Percentiles rank a stretch among this genome's conserved stretches.
Conservation (phyloP, 1,284 basidiomycete genomes). For the Earliella scabrosa region DNA sequence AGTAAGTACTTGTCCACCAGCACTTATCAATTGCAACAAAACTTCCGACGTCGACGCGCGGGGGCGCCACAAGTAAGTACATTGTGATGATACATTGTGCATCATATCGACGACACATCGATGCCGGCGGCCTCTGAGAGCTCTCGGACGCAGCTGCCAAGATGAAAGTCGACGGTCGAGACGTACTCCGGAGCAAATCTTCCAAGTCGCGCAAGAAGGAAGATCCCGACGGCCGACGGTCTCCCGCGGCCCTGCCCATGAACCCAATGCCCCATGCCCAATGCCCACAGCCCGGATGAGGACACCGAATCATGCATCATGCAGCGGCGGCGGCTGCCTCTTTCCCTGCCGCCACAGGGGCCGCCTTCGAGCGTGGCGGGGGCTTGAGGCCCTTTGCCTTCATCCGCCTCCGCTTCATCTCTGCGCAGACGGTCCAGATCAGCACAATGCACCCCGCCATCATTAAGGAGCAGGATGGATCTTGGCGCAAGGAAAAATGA, state of each 20-base stretch:
- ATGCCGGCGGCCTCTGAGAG: no score
- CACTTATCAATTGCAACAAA: no score
- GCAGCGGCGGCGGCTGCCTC: slow-evolving; percentile 23
- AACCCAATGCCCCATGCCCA: no score
- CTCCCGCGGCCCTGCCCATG: neutral
- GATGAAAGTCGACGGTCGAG: no score
- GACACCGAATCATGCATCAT: slow-evolving; percentile 2
- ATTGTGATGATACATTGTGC: no score
- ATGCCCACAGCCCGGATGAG: neutral
- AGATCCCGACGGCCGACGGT: neutral
- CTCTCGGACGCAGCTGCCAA: no score
- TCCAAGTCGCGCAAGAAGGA: no score
- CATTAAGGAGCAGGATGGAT: neutral
- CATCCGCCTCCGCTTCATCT: slow-evolving; percentile 71
- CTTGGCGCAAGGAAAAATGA: neutral
- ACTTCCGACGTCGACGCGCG: no score
- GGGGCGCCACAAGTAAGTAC: no score
- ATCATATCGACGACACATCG: no score
- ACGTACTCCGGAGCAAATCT: no score
- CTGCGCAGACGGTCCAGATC: slow-evolving; percentile 39
- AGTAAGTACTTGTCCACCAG: no score
- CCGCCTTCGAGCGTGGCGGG: slow-evolving; percentile 46
- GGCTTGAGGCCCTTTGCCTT: slow-evolving; percentile 76
- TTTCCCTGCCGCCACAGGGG: slow-evolving; percentile 19
- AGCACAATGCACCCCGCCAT: slow-evolving; percentile 7